These are phyloP conservation scores for Nothophoma quercina DNA, from an alignment of 2,329 filamentous ascomycete genomes.

Conservation along the genomic window DNA sequence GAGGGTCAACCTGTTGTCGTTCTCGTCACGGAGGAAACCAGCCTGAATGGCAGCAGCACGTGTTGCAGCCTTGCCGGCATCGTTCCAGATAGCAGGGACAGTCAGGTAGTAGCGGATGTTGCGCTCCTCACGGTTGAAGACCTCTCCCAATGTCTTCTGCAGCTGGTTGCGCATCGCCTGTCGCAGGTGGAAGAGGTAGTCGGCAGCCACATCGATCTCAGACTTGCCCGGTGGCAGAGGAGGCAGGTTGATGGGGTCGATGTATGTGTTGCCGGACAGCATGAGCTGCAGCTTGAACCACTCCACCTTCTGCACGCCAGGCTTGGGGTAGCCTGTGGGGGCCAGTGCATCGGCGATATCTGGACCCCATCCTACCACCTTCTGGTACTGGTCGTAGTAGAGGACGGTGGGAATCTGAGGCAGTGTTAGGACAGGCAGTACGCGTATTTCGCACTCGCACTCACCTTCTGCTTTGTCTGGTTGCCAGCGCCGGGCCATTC, in stretches of 20 bases:
- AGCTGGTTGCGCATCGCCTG: conserved; percentile 96
- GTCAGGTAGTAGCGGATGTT: conserved; percentile 98
- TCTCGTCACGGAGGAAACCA: conserved; percentile 94
- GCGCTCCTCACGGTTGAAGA: conserved; percentile 96
- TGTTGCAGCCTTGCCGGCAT: conserved; percentile 96
- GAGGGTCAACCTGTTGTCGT: conserved; percentile 93
- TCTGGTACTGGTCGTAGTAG: conserved; percentile 99
- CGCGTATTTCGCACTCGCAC: neutral
- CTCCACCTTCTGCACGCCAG: conserved; percentile 97
- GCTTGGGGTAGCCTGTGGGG: conserved; percentile 96
- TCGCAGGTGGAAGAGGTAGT: conserved; percentile 97
- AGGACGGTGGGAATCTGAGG: conserved; percentile 96
- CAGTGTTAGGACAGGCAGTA: conserved; percentile 1
- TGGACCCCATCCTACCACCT: conserved; percentile 98
- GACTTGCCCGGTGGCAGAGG: conserved; percentile 97
- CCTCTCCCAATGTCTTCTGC: conserved; percentile 95
- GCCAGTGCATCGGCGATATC: conserved; percentile 97
- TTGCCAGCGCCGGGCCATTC: conserved; percentile 98
- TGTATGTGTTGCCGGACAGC: conserved; percentile 98
- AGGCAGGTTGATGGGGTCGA: conserved; percentile 97
- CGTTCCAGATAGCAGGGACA: conserved; percentile 99
- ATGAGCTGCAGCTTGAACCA: conserved; percentile 99
- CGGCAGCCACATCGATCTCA: conserved; percentile 98
- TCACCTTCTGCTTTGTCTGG: conserved; percentile 97
- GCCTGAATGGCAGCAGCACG: conserved; percentile 95